Base-by-base conservation (phyloP, 768 basidiomycete species). In the Exidia glandulosa region DNA sequence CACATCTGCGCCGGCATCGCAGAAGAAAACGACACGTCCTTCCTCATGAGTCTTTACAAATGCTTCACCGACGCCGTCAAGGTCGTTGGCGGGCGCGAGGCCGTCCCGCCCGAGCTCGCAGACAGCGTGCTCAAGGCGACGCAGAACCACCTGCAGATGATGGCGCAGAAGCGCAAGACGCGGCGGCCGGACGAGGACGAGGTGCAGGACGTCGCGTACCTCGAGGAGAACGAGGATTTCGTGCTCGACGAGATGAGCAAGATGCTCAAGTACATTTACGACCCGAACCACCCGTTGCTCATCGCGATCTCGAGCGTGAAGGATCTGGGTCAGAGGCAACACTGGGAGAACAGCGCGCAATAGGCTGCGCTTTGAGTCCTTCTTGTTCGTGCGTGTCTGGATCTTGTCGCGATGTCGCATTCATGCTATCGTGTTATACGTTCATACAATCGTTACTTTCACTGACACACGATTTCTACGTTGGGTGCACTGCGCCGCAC, bases 151-250 rank as follows among this genome's bases (percentile, higher is more conserved):
- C 77, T 91, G 12, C 83, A 85, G 30, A 67, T 71, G 2, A 71
- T 92, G 16, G 89, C 88, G 0, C 87, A 90, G 37, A 77, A 77
- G 63, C 81, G 89, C 27, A 83, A 83, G 62, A 69, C 76, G 2
- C 78, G 88, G 25, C 25, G 65, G 62, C 31, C 74, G 72, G 59
- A 71, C 63, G 74, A 75, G 59, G 80, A 83, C 58, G 86, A 89
- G 57, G 73, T 74, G 60, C 87, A 90, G 62, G 88, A 90, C 63
- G 71, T 88, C 64, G 80, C 80, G 68, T 68, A 90, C 58, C 67
- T 88, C 37, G 87, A 91, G 70, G 88, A 92, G 75, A 84, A 90
- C 73, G 89, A 90, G 69, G 88, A 88, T 59, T 89, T 86, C 66
- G 86, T 83, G 64, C 68, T 90, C 63, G 88, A 90, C 68, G 89